These are phyloP conservation scores for Penicillium sp. DNA, from an alignment of 2,329 filamentous ascomycete genomes.

Conservation along the genomic window DNA sequence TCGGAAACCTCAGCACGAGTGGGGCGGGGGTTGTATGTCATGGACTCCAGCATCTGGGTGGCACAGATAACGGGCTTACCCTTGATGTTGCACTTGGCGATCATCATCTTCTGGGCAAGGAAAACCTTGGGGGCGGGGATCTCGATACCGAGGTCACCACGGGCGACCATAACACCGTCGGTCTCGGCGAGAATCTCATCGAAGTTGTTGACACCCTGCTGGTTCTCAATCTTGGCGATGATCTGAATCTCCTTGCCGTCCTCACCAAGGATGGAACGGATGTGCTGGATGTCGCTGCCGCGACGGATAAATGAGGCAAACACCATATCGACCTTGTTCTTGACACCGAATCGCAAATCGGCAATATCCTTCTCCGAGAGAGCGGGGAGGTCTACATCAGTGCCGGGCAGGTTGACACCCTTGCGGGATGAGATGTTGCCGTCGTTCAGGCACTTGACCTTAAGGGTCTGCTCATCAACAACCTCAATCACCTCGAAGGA, in stretches of 20 bases:
- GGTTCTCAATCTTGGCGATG: conserved; percentile 99
- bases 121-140: conserved; percentile 98
- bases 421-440: conserved; percentile 98
- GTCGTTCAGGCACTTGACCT: conserved; percentile 88
- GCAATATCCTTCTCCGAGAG: conserved; percentile 97
- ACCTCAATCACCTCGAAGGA: conserved; percentile 91
- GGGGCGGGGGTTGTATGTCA: conserved; percentile 99
- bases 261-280: conserved; percentile 85
- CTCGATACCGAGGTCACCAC: conserved; percentile 97
- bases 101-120: conserved; percentile 99
- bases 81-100: conserved; percentile 99
- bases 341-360: conserved; percentile 91
- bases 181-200: conserved; percentile 93
- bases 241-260: conserved; percentile 97
- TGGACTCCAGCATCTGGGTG: conserved; percentile 99
- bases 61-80: conserved; percentile 99
- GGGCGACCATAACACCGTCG: conserved; percentile 99
- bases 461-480: conserved; percentile 83
- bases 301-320: conserved; percentile 98
- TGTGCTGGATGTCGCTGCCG: conserved; percentile 86
- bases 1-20: conserved; percentile 98
- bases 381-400: conserved; percentile 94
- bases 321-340: conserved; percentile 98
- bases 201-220: conserved; percentile 99
- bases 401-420: conserved; percentile 98